A percentile compares a stretch with the other conserved stretches of the same genome.
Evolutionary conservation across 2,329 filamentous ascomycete species (phyloP).

Genomic region (Ophiosphaerella herpotricha): DNA sequence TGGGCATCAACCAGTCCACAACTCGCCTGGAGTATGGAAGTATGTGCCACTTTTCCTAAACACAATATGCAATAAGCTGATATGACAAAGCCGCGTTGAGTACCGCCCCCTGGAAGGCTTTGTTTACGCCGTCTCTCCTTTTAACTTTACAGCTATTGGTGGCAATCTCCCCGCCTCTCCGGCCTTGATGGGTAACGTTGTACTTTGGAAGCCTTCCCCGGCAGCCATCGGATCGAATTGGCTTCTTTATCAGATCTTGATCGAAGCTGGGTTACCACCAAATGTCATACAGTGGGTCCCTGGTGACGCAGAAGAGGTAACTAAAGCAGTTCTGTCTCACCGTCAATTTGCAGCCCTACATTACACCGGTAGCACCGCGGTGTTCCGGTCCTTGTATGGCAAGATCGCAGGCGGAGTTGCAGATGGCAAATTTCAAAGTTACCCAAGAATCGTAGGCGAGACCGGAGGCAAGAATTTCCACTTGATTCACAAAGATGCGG

Average conservation of each 20-base stretch:
- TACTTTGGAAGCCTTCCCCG: slow-evolving; percentile 96
- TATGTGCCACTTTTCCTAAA: slow-evolving; percentile 32
- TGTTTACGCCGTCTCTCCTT: slow-evolving; percentile 90
- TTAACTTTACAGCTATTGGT: slow-evolving; percentile 96
- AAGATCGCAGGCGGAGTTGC: slow-evolving; percentile 82
- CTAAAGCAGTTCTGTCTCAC: slow-evolving; percentile 75
- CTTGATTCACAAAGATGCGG: slow-evolving; percentile 75
- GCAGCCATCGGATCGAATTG: slow-evolving; percentile 87
- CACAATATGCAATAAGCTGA: slow-evolving; percentile 19
- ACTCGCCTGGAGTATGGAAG: slow-evolving; percentile 88
- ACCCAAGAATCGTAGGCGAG: slow-evolving; percentile 88
- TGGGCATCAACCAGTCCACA: slow-evolving; percentile 80
- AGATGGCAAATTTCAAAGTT: slow-evolving; percentile 79
- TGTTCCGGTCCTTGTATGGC: slow-evolving; percentile 88
- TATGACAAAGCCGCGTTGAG: slow-evolving; percentile 66
- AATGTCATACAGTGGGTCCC: slow-evolving; percentile 94
- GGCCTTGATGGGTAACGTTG: slow-evolving; percentile 89
- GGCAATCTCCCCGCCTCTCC: slow-evolving; percentile 84
- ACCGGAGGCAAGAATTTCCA: slow-evolving; percentile 96
- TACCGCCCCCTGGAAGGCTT: slow-evolving; percentile 91
- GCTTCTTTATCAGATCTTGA: slow-evolving; percentile 85
- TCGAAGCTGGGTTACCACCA: slow-evolving; percentile 86
- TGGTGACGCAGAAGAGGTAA: slow-evolving; percentile 83
- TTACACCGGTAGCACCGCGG: slow-evolving; percentile 89
- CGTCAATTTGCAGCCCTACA: slow-evolving; percentile 86